These are phyloP conservation scores for Penicillium lividum DNA, from an alignment of 495 filamentous ascomycete species.

Conservation along the genomic window DNA sequence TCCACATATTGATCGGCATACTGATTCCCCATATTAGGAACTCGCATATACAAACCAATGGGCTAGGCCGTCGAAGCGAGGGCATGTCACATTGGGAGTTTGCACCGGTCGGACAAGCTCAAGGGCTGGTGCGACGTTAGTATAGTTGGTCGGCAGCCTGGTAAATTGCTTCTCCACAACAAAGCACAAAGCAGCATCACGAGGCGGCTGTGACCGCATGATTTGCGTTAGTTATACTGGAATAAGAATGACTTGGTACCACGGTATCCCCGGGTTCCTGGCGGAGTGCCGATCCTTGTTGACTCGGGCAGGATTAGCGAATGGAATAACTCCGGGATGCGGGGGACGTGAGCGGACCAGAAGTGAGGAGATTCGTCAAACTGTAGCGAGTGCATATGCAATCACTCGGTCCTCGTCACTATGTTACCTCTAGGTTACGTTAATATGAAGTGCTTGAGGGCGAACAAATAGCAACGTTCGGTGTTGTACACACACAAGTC, in stretches of 20 bases:
- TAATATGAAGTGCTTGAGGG: background rate
- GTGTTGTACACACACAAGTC: no score
- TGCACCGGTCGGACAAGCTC: background rate
- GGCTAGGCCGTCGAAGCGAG: conserved; percentile 6
- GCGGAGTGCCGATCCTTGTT: conserved; percentile 22
- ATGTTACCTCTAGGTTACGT: conserved; percentile 20
- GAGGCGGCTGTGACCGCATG: conserved; percentile 8
- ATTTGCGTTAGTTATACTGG: background rate
- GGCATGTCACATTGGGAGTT: conserved; percentile 14
- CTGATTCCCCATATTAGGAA: conserved; percentile 9
- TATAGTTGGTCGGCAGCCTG: background rate
- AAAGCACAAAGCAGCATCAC: background rate
- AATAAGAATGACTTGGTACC: background rate
- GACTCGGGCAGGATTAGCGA: conserved; percentile 11
- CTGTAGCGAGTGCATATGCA: conserved; percentile 4
- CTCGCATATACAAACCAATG: conserved; percentile 6
- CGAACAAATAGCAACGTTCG: no score
- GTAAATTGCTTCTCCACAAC: background rate
- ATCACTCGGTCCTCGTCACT: conserved; percentile 11
- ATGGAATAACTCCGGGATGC: conserved; percentile 19
- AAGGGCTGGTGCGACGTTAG: background rate
- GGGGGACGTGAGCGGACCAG: conserved; percentile 17
- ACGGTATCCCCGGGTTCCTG: conserved; percentile 4
- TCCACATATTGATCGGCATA: conserved; percentile 22
- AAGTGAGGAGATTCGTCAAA: conserved; percentile 12